Conservation (phyloP, 495 filamentous ascomycete genomes). For the Coniosporium apollinis region DNA sequence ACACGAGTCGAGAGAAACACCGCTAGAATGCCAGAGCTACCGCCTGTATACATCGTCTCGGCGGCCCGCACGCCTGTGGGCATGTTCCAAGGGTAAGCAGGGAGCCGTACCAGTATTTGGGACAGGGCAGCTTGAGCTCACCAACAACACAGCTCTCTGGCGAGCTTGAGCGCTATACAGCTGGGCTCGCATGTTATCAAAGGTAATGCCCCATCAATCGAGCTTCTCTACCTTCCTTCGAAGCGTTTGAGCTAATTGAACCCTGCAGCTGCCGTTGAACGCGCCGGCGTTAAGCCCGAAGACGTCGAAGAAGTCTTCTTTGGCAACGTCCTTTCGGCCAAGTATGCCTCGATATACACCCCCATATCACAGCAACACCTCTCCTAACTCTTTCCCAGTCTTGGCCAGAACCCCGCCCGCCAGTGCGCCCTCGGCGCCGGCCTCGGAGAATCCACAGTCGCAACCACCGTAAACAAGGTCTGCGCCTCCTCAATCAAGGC, state of each 20-base stretch:
- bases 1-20: no score
- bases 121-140: conserved; percentile 8
- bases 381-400: conserved; percentile 31
- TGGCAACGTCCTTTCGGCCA: conserved; percentile 92
- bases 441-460: conserved; percentile 57
- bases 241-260: conserved; percentile 6
- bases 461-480: conserved; percentile 96
- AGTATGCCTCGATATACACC: conserved; percentile 34
- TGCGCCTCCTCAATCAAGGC: conserved; percentile 90
- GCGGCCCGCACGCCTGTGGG: conserved; percentile 80
- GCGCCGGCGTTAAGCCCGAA: conserved; percentile 66
- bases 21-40: no score
- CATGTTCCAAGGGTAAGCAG: conserved; percentile 71
- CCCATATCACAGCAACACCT: neutral
- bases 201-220: conserved; percentile 30
- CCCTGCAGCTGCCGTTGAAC: conserved; percentile 58
- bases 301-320: conserved; percentile 94
- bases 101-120: conserved; percentile 1
- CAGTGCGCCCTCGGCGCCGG: conserved; percentile 85
- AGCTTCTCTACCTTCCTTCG: conserved; percentile 1
- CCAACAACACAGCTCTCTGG: conserved; percentile 47
- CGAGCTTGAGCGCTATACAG: conserved; percentile 69
- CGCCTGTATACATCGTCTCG: conserved; percentile 90
- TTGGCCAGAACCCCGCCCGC: conserved; percentile 90
- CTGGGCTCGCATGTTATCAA: conserved; percentile 87